Percentiles rank a stretch among this genome's conserved stretches.
phyloP scores from a whole-genome alignment of 352 stramenopile species.

The Elongisporangium anandrum region DNA sequence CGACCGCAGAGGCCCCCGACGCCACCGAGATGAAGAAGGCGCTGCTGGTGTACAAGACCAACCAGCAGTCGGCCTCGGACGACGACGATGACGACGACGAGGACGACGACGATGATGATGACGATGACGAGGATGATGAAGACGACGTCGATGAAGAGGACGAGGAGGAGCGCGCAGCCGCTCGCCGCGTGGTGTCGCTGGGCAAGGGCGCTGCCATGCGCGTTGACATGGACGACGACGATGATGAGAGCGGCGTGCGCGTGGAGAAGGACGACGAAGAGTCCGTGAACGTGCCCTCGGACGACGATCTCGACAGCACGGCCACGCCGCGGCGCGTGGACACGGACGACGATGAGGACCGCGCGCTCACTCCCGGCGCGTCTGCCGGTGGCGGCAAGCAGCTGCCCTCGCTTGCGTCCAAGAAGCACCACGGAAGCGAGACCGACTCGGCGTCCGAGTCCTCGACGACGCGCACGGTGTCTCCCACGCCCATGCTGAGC shows the following conservation, averaged over 20 bases:
- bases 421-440: constrained; percentile 14
- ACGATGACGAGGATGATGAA: constrained; percentile 24
- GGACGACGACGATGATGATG: constrained; percentile 35
- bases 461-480: constrained; percentile 11
- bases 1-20: constrained; percentile 12
- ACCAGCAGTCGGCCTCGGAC: constrained; percentile 55
- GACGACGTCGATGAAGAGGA: constrained; percentile 20
- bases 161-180: constrained; percentile 7
- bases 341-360: constrained; percentile 40
- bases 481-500: constrained; percentile 13
- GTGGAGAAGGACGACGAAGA: constrained; percentile 79
- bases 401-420: neutral
- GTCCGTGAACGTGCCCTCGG: constrained; percentile 63
- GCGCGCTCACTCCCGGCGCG: neutral
- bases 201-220: constrained; percentile 5
- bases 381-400: neutral
- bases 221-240: constrained; percentile 30
- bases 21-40: constrained; percentile 71
- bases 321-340: constrained; percentile 42
- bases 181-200: no score
- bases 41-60: constrained; percentile 74
- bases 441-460: constrained; percentile 29
- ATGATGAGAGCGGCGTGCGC: constrained; percentile 51
- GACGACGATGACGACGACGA: constrained; percentile 49
- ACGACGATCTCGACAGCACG: constrained; percentile 72